Percentiles rank a stretch among this genome's conserved stretches.
These are phyloP conservation scores for Colletotrichum sidae DNA, from an alignment of 2,329 filamentous ascomycete species.

Conservation along the genomic window DNA sequence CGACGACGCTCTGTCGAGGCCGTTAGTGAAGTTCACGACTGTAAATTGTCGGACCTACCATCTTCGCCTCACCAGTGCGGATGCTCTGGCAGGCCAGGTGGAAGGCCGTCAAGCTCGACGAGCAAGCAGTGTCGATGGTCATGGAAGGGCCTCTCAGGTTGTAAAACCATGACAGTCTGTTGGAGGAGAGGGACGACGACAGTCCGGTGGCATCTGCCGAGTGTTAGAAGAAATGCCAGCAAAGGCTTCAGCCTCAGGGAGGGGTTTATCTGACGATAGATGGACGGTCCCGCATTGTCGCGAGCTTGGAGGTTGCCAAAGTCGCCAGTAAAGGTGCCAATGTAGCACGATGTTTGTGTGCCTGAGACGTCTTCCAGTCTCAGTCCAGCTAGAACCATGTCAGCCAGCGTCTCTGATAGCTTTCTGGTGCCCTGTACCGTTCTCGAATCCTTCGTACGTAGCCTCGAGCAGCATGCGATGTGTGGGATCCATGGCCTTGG, in stretches of 20 bases:
- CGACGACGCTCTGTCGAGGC: conserved; percentile 30
- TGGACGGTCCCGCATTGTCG: conserved; percentile 39
- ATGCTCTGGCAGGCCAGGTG: conserved; percentile 48
- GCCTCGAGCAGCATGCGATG: conserved; percentile 52
- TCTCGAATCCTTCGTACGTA: conserved; percentile 48
- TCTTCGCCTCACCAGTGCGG: conserved; percentile 44
- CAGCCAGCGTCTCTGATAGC: background rate
- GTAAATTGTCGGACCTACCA: conserved; percentile 1
- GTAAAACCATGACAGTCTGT: conserved; percentile 42
- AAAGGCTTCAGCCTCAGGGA: conserved; percentile 40
- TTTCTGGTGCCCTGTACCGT: conserved; percentile 51
- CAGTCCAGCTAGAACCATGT: conserved; percentile 43
- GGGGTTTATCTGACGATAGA: conserved; percentile 42
- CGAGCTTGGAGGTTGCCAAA: conserved; percentile 43
- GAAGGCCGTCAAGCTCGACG: conserved; percentile 46
- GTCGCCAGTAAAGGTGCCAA: conserved; percentile 49
- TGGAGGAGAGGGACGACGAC: conserved; percentile 46
- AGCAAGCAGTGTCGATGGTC: conserved; percentile 51
- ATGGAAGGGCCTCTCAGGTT: conserved; percentile 47
- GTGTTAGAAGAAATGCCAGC: conserved; percentile 52
- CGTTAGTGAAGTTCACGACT: background rate
- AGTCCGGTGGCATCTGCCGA: conserved; percentile 62
- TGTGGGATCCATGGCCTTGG: conserved; percentile 50
- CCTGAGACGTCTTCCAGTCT: conserved; percentile 50
- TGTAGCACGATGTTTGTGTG: conserved; percentile 46